phyloP scores from a whole-genome alignment of 2,329 filamentous ascomycete species.

The Emergomyces africanus region DNA sequence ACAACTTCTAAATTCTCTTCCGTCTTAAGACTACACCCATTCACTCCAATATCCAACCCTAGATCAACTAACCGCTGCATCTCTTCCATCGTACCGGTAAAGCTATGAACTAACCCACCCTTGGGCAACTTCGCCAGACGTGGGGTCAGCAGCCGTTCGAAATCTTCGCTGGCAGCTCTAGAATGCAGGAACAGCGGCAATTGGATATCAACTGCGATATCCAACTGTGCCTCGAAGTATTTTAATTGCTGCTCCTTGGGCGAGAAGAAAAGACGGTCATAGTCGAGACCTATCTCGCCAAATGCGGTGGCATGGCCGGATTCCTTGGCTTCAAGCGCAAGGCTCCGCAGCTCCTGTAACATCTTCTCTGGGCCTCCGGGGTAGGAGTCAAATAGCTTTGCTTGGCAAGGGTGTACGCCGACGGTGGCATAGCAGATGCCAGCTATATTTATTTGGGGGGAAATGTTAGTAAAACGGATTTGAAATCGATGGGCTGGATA shows the following conservation, averaged over 20 bases:
- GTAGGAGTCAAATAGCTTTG: constrained; percentile 58
- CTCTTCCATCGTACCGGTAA: constrained; percentile 78
- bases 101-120: constrained; percentile 82
- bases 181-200: constrained; percentile 88
- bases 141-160: constrained; percentile 56
- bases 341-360: constrained; percentile 46
- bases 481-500: background rate
- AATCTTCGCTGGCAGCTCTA: constrained; percentile 74
- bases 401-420: constrained; percentile 86
- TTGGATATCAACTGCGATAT: constrained; percentile 61
- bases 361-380: constrained; percentile 32
- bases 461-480: background rate
- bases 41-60: constrained; percentile 85
- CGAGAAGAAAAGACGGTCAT: constrained; percentile 78
- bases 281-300: constrained; percentile 93
- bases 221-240: constrained; percentile 73
- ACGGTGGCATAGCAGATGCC: constrained; percentile 79
- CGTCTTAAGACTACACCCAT: constrained; percentile 94
- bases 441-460: constrained; percentile 36
- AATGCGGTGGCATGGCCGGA: constrained; percentile 60
- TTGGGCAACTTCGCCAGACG: constrained; percentile 54
- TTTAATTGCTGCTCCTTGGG: constrained; percentile 67
- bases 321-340: constrained; percentile 49
- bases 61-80: constrained; percentile 67
- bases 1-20: constrained; percentile 81